Evolutionary conservation across 2,329 filamentous ascomycete genomes (phyloP).

Genomic region (Esteya vermicola): DNA sequence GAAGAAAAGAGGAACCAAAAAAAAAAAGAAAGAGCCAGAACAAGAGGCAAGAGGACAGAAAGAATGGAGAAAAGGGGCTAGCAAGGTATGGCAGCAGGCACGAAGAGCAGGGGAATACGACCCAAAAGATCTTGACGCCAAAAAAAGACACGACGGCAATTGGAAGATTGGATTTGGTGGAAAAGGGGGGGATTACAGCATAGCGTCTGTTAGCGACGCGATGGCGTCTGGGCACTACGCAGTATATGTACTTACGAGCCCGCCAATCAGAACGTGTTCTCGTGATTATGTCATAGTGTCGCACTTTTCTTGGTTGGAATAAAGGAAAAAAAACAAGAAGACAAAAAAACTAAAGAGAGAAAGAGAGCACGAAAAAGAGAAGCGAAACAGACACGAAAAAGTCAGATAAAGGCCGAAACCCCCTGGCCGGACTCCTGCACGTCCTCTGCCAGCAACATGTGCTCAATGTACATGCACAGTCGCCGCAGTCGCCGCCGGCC

Average conservation of each 20-base stretch:
- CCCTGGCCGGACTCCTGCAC: background rate
- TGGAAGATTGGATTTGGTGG: no score
- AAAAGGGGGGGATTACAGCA: slow-evolving; percentile 1
- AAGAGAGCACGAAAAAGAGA: background rate
- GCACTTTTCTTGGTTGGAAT: background rate
- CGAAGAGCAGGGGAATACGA: no score
- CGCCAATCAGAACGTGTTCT: no score
- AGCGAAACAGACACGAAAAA: background rate
- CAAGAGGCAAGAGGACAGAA: no score
- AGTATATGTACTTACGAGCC: no score
- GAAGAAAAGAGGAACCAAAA: background rate
- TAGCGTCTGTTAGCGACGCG: no score
- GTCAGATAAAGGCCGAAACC: background rate
- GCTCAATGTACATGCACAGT: background rate
- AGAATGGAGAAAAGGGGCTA: no score
- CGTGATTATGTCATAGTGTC: no score
- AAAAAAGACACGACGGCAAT: background rate
- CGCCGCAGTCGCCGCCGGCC: slow-evolving; percentile 1
- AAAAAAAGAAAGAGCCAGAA: no score
- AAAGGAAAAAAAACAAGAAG: background rate
- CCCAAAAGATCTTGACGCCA: no score
- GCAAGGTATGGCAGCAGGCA: no score
- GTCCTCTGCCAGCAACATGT: background rate
- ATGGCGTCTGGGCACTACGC: no score
- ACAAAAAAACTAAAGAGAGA: background rate